Conservation (phyloP, 208 protist genomes). For the Leishmania tropica region DNA sequence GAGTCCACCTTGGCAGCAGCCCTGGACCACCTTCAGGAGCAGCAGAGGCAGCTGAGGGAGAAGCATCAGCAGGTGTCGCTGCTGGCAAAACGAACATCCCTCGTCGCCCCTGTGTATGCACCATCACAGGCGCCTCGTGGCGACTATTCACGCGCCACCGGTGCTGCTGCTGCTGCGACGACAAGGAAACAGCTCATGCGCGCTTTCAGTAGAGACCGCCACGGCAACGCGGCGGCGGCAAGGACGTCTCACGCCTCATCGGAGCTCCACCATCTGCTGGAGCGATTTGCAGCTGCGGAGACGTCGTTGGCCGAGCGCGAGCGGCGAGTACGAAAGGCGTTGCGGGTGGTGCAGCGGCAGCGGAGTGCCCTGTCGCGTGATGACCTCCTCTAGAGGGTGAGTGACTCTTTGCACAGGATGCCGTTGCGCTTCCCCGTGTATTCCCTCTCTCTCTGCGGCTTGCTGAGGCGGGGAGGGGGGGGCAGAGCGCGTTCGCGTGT, state of each 20-base stretch:
- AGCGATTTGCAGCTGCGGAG: slow-evolving; percentile 35
- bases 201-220: no score
- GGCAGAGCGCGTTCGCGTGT: neutral
- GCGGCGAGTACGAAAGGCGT: slow-evolving; percentile 28
- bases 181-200: neutral
- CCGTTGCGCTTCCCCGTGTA: neutral
- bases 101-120: neutral
- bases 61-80: slow-evolving; percentile 18
- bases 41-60: slow-evolving; percentile 27
- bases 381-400: slow-evolving; percentile 34
- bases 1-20: slow-evolving; percentile 28
- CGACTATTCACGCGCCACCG: neutral
- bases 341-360: slow-evolving; percentile 29
- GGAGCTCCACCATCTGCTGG: slow-evolving; percentile 25
- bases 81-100: neutral
- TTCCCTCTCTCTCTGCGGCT: neutral
- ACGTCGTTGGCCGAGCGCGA: slow-evolving; percentile 35
- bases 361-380: slow-evolving; percentile 31
- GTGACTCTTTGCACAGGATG: neutral
- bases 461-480: neutral
- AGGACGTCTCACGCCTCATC: neutral
- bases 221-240: neutral
- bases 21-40: slow-evolving; percentile 26
- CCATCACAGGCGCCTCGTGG: neutral
- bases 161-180: neutral